These are phyloP conservation scores for Boechera stricta DNA, from an alignment of 345 rosid species.

Conservation along the genomic window DNA sequence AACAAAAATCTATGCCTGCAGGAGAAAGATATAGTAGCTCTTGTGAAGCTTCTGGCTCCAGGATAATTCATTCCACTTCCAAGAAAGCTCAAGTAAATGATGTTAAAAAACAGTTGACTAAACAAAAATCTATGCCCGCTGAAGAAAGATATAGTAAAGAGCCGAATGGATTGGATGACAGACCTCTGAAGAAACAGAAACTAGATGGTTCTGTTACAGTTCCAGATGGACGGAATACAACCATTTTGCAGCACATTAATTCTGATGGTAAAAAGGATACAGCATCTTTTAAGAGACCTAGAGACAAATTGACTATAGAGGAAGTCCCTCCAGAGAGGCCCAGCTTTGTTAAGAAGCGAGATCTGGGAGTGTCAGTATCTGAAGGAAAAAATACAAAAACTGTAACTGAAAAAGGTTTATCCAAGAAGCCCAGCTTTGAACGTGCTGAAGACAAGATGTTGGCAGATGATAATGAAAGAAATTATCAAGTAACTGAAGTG, in stretches of 20 bases:
- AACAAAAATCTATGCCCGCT: slow-evolving; percentile 41
- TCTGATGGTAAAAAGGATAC: slow-evolving; percentile 31
- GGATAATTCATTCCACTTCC: slow-evolving; percentile 11
- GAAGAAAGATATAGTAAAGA: slow-evolving; percentile 44
- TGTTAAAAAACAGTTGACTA: slow-evolving; percentile 21
- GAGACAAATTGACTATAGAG: slow-evolving; percentile 27
- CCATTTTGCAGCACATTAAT: slow-evolving; percentile 30
- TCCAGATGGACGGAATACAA: slow-evolving; percentile 43
- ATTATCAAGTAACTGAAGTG: slow-evolving; percentile 50
- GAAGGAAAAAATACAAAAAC: slow-evolving; percentile 34
- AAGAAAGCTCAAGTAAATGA: slow-evolving; percentile 25
- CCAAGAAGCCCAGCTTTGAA: slow-evolving; percentile 47
- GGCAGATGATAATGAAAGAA: slow-evolving; percentile 42
- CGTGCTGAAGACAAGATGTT: slow-evolving; percentile 44
- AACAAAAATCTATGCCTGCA: slow-evolving; percentile 40
- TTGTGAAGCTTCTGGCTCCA: slow-evolving; percentile 40
- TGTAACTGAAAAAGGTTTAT: slow-evolving; percentile 40
- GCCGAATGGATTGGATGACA: slow-evolving; percentile 43
- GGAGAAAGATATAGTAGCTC: slow-evolving; percentile 20
- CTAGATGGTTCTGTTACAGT: slow-evolving; percentile 46
- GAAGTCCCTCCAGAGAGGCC: slow-evolving; percentile 28
- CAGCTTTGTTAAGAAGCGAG: slow-evolving; percentile 33
- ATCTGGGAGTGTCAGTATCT: slow-evolving; percentile 34
- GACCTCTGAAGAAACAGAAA: slow-evolving; percentile 63
- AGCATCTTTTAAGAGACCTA: slow-evolving; percentile 28